Base-by-base conservation (phyloP, 768 basidiomycete species). In the Cystobasidiopsis lactophilus region DNA sequence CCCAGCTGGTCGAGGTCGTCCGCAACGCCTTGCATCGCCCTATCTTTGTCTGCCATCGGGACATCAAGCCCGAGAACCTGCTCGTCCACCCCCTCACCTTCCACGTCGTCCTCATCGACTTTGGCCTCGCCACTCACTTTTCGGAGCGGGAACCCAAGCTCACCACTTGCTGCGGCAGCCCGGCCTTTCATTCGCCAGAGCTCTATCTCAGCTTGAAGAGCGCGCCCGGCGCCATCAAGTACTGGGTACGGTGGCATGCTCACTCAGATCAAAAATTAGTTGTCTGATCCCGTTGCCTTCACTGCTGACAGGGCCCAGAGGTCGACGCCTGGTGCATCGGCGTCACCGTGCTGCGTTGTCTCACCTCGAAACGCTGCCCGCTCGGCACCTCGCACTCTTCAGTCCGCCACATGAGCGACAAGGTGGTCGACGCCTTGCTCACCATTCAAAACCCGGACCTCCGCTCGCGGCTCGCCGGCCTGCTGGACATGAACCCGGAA, bases 241-340 rank as follows among this genome's bases (percentile, higher is more conserved):
- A 70, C 56, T 68, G 66, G 60, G 67, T 66, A 52, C 54, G 54
- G n/a, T n/a, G n/a, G n/a, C n/a, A n/a, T n/a, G n/a, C n/a, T n/a
- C 21, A 11, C 35, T 26, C 5, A 4, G 18, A 4, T 26, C 19
- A 30, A 27, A 11, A 39, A 39, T n/a, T n/a, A n/a, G n/a, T n/a
- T n/a, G n/a, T n/a, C n/a, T n/a, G n/a, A n/a, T n/a, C n/a, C n/a
- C n/a, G n/a, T n/a, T n/a, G n/a, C n/a, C n/a, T n/a, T n/a, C n/a
- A n/a, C n/a, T n/a, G n/a, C n/a, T 3, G 7, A 14, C 43, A 60
- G 57, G 67, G 68, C 0, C 68, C 69, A n/a, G 70, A 71, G 44
- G 59, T 71, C 47, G 70, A 71, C 58, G 66, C 69, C 51, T 71
- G 70, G 70, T 69, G 68, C 44, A 61, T 67, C 31, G 70, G 68